Base-by-base conservation (phyloP, 495 filamentous ascomycete species). In the Pyronema domesticum region DNA sequence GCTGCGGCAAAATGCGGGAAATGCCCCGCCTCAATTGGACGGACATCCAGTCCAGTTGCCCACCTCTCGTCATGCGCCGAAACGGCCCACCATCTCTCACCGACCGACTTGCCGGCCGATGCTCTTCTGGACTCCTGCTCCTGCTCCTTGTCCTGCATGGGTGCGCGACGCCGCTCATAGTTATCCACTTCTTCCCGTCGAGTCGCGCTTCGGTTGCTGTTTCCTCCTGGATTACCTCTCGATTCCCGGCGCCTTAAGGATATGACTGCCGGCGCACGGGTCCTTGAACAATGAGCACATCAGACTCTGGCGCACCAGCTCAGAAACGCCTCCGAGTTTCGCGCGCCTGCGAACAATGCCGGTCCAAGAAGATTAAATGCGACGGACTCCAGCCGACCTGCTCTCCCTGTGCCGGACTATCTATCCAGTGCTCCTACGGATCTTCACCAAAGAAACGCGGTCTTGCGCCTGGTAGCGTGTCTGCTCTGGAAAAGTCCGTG, bases 401-500 rank as follows among this genome's bases (percentile, higher is more conserved):
- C 59, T 75, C 72, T 23, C 80, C 79, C 3, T 86, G 81, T 67
- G 70, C 71, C 17, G 72, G 75, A 6, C 73, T 80, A 46, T 73
- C 69, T 13, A 70, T 80, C 10, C 57, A 70, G 50, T 87, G 83
- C 62, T 78, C 80, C 4, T 87, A 85, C 66, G 74, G 80, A 52
- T 73, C 78, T 18, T 76, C 75, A 56, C 76, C 82, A 23, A 85
- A 82, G 67, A 87, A 86, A 64, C 75, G 83, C 45, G 83, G 80
- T 0, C 70, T 82, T 18, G 77, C 77, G 42, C 73, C 76, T 36
- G 80, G 80, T 40, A 82, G 81, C 62, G 78, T 82, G 1, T 69
- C 77, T 37, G 74, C 74, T 5, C 65, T 84, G 17, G 80, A 84
- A 62, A 68, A 68, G 46, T 64, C 54, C 0, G 57, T 59, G 11